phyloP scores from a whole-genome alignment of 2,329 filamentous ascomycete species.

The Colletotrichum ledebouriae region DNA sequence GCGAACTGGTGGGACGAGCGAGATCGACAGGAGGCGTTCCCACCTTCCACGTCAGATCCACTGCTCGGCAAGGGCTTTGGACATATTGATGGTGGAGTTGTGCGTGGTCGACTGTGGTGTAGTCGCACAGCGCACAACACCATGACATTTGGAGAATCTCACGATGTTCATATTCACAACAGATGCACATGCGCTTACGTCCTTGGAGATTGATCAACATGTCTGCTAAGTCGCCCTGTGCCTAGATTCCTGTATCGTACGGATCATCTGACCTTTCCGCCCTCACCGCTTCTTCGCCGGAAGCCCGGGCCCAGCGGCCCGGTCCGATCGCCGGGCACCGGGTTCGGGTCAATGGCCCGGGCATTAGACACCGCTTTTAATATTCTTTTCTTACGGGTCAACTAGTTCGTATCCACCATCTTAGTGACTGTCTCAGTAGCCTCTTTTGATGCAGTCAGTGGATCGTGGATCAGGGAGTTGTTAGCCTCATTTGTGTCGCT shows the following conservation, averaged over 20 bases:
- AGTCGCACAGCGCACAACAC: background rate
- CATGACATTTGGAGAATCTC: background rate
- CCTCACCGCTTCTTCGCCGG: constrained; percentile 38
- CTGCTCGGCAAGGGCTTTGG: constrained; percentile 7
- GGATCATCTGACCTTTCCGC: background rate
- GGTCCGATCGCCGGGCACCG: constrained; percentile 30
- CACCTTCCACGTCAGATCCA: constrained; percentile 10
- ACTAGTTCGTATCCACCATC: background rate
- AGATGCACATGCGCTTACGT: background rate
- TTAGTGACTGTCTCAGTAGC: background rate
- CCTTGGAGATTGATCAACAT: background rate
- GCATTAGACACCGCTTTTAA: constrained; percentile 11
- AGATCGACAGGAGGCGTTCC: constrained; percentile 21
- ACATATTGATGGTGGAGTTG: constrained; percentile 6
- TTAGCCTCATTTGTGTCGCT: too few relatives aligned
- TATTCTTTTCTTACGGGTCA: background rate
- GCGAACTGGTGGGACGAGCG: constrained; percentile 12
- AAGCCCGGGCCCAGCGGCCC: constrained; percentile 27
- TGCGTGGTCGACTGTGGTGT: background rate
- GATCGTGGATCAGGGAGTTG: background rate
- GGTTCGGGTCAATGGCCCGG: constrained; percentile 12
- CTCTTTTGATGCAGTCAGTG: background rate
- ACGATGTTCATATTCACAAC: background rate
- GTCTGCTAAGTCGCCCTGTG: background rate
- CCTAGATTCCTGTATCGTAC: background rate